These are phyloP conservation scores for Lachnellula occidentalis DNA, from an alignment of 2,329 filamentous ascomycete genomes.

Conservation along the genomic window DNA sequence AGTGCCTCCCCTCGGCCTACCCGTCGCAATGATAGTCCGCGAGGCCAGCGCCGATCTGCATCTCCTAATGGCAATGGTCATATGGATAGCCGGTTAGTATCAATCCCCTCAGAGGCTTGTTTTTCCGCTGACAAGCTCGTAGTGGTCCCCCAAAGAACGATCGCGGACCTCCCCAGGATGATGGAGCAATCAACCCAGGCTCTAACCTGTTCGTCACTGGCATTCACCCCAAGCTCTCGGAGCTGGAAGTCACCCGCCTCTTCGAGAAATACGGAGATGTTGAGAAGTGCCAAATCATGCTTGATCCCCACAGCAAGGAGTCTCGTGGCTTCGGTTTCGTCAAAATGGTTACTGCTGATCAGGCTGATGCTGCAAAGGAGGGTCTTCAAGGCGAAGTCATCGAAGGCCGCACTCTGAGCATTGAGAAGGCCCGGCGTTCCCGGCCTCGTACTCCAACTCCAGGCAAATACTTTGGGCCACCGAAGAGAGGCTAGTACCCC, in stretches of 20 bases:
- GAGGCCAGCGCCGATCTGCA: conserved; percentile 57
- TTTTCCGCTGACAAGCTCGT: conserved; percentile 5
- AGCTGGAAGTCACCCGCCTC: conserved; percentile 85
- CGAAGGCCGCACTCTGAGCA: conserved; percentile 92
- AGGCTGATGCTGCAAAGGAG: conserved; percentile 95
- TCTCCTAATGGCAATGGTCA: conserved; percentile 52
- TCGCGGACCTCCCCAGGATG: conserved; percentile 52
- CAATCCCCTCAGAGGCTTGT: neutral
- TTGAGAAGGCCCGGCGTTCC: conserved; percentile 95
- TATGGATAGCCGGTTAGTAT: conserved; percentile 38
- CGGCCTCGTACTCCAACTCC: conserved; percentile 93
- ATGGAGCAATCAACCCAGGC: conserved; percentile 81
- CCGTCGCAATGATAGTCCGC: conserved; percentile 49
- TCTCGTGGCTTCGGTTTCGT: conserved; percentile 98
- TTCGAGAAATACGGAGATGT: conserved; percentile 99
- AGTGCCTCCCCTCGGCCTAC: conserved; percentile 58
- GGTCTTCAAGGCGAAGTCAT: conserved; percentile 92
- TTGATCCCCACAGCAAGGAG: conserved; percentile 96
- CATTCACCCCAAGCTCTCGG: conserved; percentile 86
- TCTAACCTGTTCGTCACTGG: conserved; percentile 99
- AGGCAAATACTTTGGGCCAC: conserved; percentile 97
- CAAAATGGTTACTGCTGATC: conserved; percentile 93
- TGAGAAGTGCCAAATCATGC: conserved; percentile 99
- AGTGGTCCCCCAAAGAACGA: conserved; percentile 49
- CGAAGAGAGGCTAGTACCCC: conserved; percentile 78